Evolutionary conservation across 805 yeast genomes (phyloP).

Genomic region (Wickerhamiella bombiphila): DNA sequence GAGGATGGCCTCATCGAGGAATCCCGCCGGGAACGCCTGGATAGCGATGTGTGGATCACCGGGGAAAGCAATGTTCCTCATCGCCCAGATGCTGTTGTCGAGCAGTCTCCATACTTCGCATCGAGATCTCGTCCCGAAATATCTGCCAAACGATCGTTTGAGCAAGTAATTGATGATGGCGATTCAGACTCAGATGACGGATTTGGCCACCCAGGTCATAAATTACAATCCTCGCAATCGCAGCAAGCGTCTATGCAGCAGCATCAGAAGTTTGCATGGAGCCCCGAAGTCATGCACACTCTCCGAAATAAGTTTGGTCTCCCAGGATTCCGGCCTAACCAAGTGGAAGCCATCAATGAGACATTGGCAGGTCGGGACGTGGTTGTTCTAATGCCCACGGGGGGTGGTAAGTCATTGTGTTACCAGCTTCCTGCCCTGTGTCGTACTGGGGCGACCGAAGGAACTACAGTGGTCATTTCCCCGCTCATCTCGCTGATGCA

Average conservation of each 20-base stretch:
- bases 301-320: conserved; percentile 50
- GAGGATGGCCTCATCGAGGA: background rate
- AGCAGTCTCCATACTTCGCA: background rate
- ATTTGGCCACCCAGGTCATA: conserved; percentile 1
- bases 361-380: conserved; percentile 68
- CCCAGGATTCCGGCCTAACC: conserved; percentile 60
- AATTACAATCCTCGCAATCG: background rate
- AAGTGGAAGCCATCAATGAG: conserved; percentile 72
- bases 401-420: conserved; percentile 94
- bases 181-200: conserved; percentile 2
- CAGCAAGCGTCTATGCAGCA: background rate
- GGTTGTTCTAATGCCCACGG: conserved; percentile 95
- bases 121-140: background rate
- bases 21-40: too few species aligned
- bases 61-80: background rate
- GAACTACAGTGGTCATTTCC: conserved; percentile 83
- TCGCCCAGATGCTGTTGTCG: background rate
- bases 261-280: conserved; percentile 34
- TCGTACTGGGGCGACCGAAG: conserved; percentile 54
- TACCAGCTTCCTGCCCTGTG: conserved; percentile 90
- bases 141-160: background rate
- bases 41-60: background rate
- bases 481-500: conserved; percentile 95
- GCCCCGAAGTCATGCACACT: conserved; percentile 47
- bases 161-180: background rate